These are phyloP conservation scores for Glycine latifolia DNA, from an alignment of 306 rosid genomes.

Conservation along the genomic window DNA sequence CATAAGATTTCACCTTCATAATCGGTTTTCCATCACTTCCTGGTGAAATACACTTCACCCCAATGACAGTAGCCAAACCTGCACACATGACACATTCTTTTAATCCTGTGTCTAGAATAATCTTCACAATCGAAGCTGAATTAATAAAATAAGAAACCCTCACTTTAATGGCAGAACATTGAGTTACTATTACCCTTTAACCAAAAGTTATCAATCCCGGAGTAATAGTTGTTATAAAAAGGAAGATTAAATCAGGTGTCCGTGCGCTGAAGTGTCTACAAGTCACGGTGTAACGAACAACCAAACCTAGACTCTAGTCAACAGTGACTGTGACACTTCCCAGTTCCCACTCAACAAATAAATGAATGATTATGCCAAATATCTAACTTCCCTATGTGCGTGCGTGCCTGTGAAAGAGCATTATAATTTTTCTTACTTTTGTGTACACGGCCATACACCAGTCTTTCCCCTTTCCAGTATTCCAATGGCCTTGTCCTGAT, in stretches of 20 bases:
- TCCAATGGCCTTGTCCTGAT: slow-evolving; percentile 84
- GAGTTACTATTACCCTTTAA: background rate
- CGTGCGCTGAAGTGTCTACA: too few species aligned
- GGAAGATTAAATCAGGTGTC: too few species aligned
- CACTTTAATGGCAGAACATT: background rate
- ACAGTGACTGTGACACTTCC: background rate
- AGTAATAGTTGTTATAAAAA: background rate
- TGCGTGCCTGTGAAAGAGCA: background rate
- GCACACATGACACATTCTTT: slow-evolving; percentile 38
- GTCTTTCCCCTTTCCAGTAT: slow-evolving; percentile 89
- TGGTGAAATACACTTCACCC: slow-evolving; percentile 79
- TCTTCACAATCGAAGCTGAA: slow-evolving; percentile 4
- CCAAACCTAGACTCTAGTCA: too few species aligned
- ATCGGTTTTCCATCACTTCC: slow-evolving; percentile 59
- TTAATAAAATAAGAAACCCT: background rate
- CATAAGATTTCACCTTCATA: slow-evolving; percentile 73
- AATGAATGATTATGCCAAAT: slow-evolving; percentile 21
- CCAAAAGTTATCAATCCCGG: background rate
- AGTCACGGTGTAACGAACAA: too few species aligned
- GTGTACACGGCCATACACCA: slow-evolving; percentile 78
- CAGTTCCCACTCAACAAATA: background rate
- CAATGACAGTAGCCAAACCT: slow-evolving; percentile 86
- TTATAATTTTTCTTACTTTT: slow-evolving; percentile 59
- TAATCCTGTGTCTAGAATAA: background rate
- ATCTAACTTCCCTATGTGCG: slow-evolving; percentile 17